Percentiles rank a stretch among this genome's conserved stretches.
Evolutionary conservation across 176 grass and related monocot genomes (phyloP).

Genomic region (Poa annua): DNA sequence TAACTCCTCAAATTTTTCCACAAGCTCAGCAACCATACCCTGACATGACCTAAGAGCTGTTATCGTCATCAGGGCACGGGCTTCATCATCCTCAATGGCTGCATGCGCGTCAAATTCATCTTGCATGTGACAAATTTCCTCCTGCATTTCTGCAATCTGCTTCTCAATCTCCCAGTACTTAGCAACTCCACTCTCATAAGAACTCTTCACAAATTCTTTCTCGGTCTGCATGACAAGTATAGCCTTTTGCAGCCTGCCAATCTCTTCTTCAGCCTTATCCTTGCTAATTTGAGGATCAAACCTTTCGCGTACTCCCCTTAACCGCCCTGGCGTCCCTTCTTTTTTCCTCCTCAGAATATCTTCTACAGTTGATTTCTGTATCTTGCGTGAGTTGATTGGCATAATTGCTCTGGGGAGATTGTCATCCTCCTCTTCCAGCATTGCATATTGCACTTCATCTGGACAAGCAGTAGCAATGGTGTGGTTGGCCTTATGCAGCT

Average conservation of each 20-base stretch:
- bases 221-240: constrained; percentile 82
- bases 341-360: constrained; percentile 53
- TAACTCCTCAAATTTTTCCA: constrained; percentile 51
- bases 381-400: constrained; percentile 56
- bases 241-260: constrained; percentile 68
- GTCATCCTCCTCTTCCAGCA: constrained; percentile 61
- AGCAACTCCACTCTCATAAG: constrained; percentile 65
- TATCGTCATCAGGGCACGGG: constrained; percentile 69
- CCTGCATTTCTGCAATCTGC: constrained; percentile 66
- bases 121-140: constrained; percentile 64
- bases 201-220: constrained; percentile 82
- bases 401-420: constrained; percentile 58
- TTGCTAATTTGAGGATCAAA: constrained; percentile 39
- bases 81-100: constrained; percentile 67
- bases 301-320: not conserved
- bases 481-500: constrained; percentile 86
- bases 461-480: constrained; percentile 75
- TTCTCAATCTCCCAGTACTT: constrained; percentile 79
- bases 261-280: constrained; percentile 56
- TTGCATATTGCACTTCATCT: constrained; percentile 62
- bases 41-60: constrained; percentile 76
- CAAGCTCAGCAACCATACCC: constrained; percentile 58
- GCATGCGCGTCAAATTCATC: constrained; percentile 59
- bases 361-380: constrained; percentile 52
- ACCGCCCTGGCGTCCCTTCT: constrained; percentile 31